Evolutionary conservation across 1,284 basidiomycete species (phyloP).

Genomic region (Cutaneotrichosporon curvatum): DNA sequence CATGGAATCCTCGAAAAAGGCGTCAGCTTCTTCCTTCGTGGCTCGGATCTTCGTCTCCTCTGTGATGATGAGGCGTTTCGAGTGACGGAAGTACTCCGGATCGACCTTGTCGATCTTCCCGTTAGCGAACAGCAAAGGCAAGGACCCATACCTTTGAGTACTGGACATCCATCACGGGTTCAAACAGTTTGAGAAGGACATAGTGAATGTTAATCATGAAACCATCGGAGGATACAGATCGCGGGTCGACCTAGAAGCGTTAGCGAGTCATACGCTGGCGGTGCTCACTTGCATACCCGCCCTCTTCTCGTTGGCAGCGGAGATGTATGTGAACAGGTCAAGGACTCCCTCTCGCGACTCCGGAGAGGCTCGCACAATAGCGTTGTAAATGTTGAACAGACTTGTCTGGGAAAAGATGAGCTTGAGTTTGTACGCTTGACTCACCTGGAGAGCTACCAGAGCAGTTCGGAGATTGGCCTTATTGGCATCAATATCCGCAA

Average conservation of each 20-base stretch:
- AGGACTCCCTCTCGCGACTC: conserved; percentile 75
- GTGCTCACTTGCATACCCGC: conserved; percentile 74
- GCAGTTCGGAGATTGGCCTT: conserved; percentile 74
- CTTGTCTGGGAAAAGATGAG: conserved; percentile 19
- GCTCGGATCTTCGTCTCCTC: conserved; percentile 91
- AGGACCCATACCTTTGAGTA: conserved; percentile 65
- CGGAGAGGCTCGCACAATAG: conserved; percentile 73
- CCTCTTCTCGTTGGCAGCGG: conserved; percentile 73
- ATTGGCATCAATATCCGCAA: conserved; percentile 72
- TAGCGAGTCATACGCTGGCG: background rate
- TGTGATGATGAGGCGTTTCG: conserved; percentile 61
- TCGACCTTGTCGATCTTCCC: conserved; percentile 84
- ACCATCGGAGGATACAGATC: conserved; percentile 80
- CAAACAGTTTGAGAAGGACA: conserved; percentile 78
- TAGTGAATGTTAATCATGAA: conserved; percentile 89
- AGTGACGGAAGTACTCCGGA: conserved; percentile 66
- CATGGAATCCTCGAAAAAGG: conserved; percentile 58
- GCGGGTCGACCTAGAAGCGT: conserved; percentile 60
- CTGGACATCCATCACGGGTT: conserved; percentile 90
- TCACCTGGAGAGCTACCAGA: conserved; percentile 69
- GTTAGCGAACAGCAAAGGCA: background rate
- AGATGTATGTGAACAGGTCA: conserved; percentile 68
- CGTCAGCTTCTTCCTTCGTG: conserved; percentile 67
- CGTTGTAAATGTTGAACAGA: conserved; percentile 83
- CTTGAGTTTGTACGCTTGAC: too few relatives aligned